Base-by-base conservation (phyloP, 306 rosid genomes). In the Casuarina glauca region DNA sequence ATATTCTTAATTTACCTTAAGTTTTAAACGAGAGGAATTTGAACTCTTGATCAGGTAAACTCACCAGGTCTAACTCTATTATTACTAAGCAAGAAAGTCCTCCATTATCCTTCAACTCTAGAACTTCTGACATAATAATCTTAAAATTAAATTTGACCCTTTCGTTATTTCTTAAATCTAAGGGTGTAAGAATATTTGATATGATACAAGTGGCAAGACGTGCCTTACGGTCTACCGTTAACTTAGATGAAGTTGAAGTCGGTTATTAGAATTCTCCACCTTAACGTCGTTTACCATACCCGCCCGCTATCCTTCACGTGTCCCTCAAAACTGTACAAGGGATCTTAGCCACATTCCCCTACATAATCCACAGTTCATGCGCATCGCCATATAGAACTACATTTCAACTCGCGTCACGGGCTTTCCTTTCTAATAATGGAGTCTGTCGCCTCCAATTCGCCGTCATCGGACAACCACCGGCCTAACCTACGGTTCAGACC, bases 401-500 rank as follows among this genome's bases (percentile, higher is more conserved):
- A 38, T 52, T 20, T 44, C 53, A 35, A 9, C 43, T 3, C 75
- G 16, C 39, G 32, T 36, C 49, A 9, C 50, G 2, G 9, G 62
- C 81, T 0, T 63, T 2, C 6, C 49, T 26, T 9, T 41, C 54
- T 61, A 19, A 5, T 44, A 44, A 85, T 91, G 95, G 95, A 93
- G 64, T 90, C 92, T 1, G 69, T 78, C 16, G 88, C 86, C 79
- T 90, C 97, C 66, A 85, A 39, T 76, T 84, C 93, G 0, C 50
- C 90, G 16, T 73, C 81, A 4, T 57, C 69, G 57, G 52, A 36
- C 43, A 82, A 11, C 83, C 77, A 13, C 43, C 82, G 3, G 32
- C 73, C 45, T 61, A 80, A 9, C 60, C 86, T 78, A 67, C 89
- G 80, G 12, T 70, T 79, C 82, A 83, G 64, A 11, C 89, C 89